Evolutionary conservation across 106 monocot genomes (phyloP).

Genomic region (Agapanthus africanus): DNA sequence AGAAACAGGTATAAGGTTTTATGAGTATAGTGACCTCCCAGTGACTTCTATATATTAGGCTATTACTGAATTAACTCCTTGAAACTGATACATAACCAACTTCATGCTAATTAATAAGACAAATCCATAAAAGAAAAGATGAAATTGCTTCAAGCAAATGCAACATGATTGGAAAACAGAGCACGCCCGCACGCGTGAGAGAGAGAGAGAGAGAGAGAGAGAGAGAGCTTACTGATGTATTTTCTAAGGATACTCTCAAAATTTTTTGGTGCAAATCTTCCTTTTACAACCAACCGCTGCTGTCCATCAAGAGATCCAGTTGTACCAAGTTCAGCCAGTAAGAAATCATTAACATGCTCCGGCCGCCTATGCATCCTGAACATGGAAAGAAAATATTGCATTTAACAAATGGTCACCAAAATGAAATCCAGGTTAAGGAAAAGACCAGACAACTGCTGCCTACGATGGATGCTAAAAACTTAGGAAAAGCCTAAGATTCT

Average conservation of each 20-base stretch:
- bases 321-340: slow-evolving; percentile 82
- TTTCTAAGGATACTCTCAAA: slow-evolving; percentile 74
- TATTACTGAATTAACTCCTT: background rate
- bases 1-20: background rate
- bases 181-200: too few species aligned
- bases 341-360: slow-evolving; percentile 78
- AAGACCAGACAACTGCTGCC: too few species aligned
- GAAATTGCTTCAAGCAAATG: too few species aligned
- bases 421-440: too few species aligned
- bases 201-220: background rate
- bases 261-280: slow-evolving; percentile 87
- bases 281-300: slow-evolving; percentile 68
- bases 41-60: background rate
- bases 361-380: slow-evolving; percentile 87
- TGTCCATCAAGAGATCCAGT: slow-evolving; percentile 85
- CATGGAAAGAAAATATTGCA: too few species aligned
- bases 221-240: slow-evolving; percentile 66
- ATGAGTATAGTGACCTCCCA: background rate
- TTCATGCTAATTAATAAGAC: background rate
- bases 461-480: too few species aligned
- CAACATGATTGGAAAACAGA: too few species aligned
- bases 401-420: too few species aligned
- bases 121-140: too few species aligned
- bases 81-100: background rate
- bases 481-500: too few species aligned